Evolutionary conservation across 2,329 filamentous ascomycete genomes (phyloP), one percentile per base, ranked within the genome.

Genomic region (Didymella segeticola): DNA sequence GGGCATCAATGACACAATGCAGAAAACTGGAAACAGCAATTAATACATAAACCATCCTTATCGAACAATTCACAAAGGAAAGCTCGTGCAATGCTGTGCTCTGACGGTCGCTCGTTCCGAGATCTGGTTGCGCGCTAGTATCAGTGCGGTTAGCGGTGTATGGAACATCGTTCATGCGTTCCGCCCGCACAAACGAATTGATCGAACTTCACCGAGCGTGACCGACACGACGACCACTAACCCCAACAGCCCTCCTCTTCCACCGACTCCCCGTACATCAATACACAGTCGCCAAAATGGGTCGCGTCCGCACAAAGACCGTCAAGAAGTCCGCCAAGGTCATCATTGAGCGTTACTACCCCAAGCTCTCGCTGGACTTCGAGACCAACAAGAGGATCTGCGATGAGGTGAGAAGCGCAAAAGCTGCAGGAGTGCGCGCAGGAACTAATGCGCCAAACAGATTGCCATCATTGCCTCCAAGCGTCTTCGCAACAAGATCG

Each of bases 301-400:
- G 81, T 82, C 81, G 81, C 73, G 81, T 83, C 73, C 78, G 81
- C 63, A 83, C 81, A 57, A 83, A 83, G 84, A 89, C 86, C 71
- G 87, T 89, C 76, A 89, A 89, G 83, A 88, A 88, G 81, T 89
- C 87, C 86, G 93, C 95, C 84, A 99, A 99, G 90, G 92, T 97
- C 87, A 93, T 98, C 85, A 98, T 99, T 83, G 93, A 97, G 89
- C 73, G 74, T 53, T 74, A 77, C 71, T 77, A 96, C 84, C 95
- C 95, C 78, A 92, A 91, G 83, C 86, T 99, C 80, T 97, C 93
- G 66, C 91, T 98, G 77, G 95, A 99, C 86, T 99, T 99, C 85
- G 95, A 99, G 89, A 96, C 91, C 87, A 97, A 97, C 90, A 97
- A 97, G 90, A 87, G 92, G 76, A 96, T 98, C 77, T 98, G 95